Evolutionary conservation across 2,329 filamentous ascomycete genomes (phyloP).

Genomic region (Clarireedia hainanense): DNA sequence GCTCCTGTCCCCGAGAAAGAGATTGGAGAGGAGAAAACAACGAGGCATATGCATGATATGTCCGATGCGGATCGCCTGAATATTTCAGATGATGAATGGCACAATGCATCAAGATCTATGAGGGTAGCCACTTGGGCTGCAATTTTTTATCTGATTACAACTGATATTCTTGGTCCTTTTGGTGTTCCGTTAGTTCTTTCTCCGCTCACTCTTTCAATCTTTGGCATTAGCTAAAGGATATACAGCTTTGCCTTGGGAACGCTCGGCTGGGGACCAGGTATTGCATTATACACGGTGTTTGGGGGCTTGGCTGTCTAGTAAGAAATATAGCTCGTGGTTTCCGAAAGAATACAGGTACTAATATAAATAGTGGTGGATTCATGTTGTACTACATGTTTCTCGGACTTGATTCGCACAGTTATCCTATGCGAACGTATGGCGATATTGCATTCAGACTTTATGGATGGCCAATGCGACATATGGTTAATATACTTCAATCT

Average conservation of each 20-base stretch:
- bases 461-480: constrained; percentile 14
- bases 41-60: not conserved
- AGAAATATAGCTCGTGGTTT: not conserved
- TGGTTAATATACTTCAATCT: constrained; percentile 17
- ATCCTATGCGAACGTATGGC: constrained; percentile 15
- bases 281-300: constrained; percentile 19
- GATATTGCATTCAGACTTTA: constrained; percentile 19
- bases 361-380: constrained; percentile 2
- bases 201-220: not conserved
- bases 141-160: constrained; percentile 30
- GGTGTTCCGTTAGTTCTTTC: constrained; percentile 9
- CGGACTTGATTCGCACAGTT: constrained; percentile 18
- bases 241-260: constrained; percentile 7
- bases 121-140: constrained; percentile 39
- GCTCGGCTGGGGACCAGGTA: constrained; percentile 9
- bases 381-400: constrained; percentile 18
- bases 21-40: not conserved
- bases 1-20: not conserved
- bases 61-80: not conserved
- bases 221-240: too few relatives aligned
- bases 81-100: constrained; percentile 36
- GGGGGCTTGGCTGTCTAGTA: constrained; percentile 3
- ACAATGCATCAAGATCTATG: constrained; percentile 36
- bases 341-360: not conserved
- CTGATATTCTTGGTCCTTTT: constrained; percentile 14